Evolutionary conservation across 805 yeast genomes (phyloP), one percentile per base, ranked within the genome.

Genomic region (Wickerhamiella spandovensis): DNA sequence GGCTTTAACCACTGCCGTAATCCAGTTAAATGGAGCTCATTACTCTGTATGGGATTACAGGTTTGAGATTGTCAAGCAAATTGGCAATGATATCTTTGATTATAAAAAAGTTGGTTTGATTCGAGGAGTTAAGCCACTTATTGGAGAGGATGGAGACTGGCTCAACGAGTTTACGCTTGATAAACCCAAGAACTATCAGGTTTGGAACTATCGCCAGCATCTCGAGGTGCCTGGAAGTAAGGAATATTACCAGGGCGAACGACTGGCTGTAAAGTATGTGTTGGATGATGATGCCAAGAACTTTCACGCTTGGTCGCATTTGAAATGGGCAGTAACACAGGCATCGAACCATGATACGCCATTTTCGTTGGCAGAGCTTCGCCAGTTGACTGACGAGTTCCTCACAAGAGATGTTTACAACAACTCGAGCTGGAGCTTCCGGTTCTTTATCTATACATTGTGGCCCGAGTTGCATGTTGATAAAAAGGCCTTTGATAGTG

Each of bases 281-380:
- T 65, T 92, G 4, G 77, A 75, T 12, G 82, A 79, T 46, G 98
- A 92, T 61, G 64, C 81, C 5, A 92, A 92, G 62, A 92, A 92
- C 68, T 94, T 92, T 65, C 98, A 92, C 60, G 96, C 89, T 5
- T 92, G 98, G 97, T 77, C 95, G 0, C 86, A 88, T 58, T 69
- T 90, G 48, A 83, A 84, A 58, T 89, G 97, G 97, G 67, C 85
- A 21, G 81, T 83, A 9, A 70, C 72, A 37, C 70, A 70, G 56
- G 49, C 53, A 18, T 3, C 20, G 5, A n/a, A n/a, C n/a, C 9
- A 43, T 13, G 21, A 42, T 12, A n/a, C 46, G 2, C 49, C 51
- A 30, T 51, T 48, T 24, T 32, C 48, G 10, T 45, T 48, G 9
- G 59, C 61, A 0, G 62, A 65, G 37, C 95, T 87, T 61, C 54